Percentiles rank a stretch among this genome's conserved stretches.
phyloP scores from a whole-genome alignment of 2,329 filamentous ascomycete genomes.

The Penicillium sp. region DNA sequence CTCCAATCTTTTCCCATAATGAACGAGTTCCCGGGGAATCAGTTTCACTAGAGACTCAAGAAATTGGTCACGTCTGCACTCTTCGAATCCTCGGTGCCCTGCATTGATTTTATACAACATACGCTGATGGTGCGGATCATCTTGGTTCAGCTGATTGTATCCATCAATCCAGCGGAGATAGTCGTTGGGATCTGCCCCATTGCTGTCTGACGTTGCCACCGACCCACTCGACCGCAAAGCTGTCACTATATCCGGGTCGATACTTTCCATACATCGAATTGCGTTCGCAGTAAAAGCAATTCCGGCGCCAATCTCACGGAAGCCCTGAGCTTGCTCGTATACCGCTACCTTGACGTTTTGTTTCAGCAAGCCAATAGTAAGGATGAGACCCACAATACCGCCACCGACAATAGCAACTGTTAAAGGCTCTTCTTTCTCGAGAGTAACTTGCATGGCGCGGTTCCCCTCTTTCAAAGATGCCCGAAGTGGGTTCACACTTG shows the following conservation, averaged over 20 bases:
- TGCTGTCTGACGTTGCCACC: background rate
- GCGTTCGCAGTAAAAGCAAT: slow-evolving; percentile 27
- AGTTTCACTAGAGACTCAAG: background rate
- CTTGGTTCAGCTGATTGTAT: slow-evolving; percentile 22
- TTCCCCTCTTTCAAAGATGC: too few species aligned
- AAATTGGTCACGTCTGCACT: slow-evolving; percentile 41
- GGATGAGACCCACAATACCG: slow-evolving; percentile 42
- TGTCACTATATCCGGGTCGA: slow-evolving; percentile 19
- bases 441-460: too few species aligned
- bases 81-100: slow-evolving; percentile 21
- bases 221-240: background rate
- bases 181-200: background rate
- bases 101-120: slow-evolving; percentile 16
- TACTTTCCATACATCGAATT: slow-evolving; percentile 19
- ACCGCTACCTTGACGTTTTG: slow-evolving; percentile 30
- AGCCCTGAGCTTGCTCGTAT: slow-evolving; percentile 28
- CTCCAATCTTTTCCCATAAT: slow-evolving; percentile 2
- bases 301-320: slow-evolving; percentile 31
- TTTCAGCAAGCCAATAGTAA: slow-evolving; percentile 38
- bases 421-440: background rate
- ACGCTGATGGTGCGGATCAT: slow-evolving; percentile 13
- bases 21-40: slow-evolving; percentile 1
- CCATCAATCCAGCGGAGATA: slow-evolving; percentile 28
- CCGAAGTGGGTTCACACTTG: too few species aligned
- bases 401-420: slow-evolving; percentile 40